These are phyloP conservation scores for Fusarium sp. DNA, from an alignment of 2,329 filamentous ascomycete genomes.

Conservation along the genomic window DNA sequence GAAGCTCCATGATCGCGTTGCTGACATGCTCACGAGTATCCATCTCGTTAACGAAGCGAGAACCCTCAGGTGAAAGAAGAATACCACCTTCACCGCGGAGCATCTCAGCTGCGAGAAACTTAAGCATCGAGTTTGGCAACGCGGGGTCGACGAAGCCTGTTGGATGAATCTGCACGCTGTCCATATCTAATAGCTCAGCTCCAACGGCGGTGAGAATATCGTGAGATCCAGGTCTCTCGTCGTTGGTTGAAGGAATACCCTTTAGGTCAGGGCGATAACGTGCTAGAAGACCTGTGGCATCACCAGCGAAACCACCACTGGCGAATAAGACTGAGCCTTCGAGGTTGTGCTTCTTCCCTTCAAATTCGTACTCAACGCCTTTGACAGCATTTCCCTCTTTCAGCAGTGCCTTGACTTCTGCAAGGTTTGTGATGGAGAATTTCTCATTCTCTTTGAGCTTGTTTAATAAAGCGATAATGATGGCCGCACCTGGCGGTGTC, in stretches of 20 bases:
- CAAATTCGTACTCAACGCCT: conserved; percentile 64
- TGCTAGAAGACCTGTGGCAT: conserved; percentile 67
- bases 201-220: conserved; percentile 55
- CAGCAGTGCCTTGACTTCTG: conserved; percentile 66
- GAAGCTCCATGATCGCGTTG: conserved; percentile 60
- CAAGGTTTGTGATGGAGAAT: conserved; percentile 65
- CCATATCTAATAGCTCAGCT: conserved; percentile 63
- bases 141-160: conserved; percentile 72
- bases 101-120: conserved; percentile 74
- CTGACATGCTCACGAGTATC: conserved; percentile 70
- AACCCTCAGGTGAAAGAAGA: conserved; percentile 60
- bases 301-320: conserved; percentile 72
- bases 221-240: conserved; percentile 67
- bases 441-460: conserved; percentile 61
- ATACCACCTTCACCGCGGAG: conserved; percentile 73
- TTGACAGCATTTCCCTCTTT: conserved; percentile 53
- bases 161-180: conserved; percentile 73
- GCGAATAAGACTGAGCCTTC: conserved; percentile 68
- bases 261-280: conserved; percentile 69
- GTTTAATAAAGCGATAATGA: conserved; percentile 66
- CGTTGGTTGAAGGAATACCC: conserved; percentile 73
- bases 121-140: conserved; percentile 59
- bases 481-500: conserved; percentile 69
- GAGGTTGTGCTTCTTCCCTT: conserved; percentile 55
- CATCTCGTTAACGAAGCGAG: conserved; percentile 72